These are phyloP conservation scores for Mycena olivaceomarginata DNA, from an alignment of 768 basidiomycete genomes.

Conservation along the genomic window DNA sequence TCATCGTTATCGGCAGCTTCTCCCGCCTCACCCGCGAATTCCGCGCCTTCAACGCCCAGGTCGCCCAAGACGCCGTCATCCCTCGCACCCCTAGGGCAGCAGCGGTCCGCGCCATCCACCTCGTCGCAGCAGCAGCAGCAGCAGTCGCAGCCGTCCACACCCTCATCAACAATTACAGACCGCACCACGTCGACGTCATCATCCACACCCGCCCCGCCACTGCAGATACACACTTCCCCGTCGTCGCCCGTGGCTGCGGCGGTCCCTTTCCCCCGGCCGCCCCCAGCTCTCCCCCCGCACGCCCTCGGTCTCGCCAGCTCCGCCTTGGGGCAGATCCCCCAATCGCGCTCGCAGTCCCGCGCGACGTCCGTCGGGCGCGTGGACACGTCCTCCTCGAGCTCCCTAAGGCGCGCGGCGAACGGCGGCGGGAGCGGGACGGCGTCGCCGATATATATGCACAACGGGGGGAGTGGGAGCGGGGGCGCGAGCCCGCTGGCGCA, in stretches of 20 bases:
- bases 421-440: not conserved
- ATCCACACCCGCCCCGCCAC: not conserved
- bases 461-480: not conserved
- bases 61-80: not conserved
- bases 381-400: not conserved
- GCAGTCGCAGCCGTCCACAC: not conserved
- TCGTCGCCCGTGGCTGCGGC: too few species aligned
- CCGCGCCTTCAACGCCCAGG: not conserved
- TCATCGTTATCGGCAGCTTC: not conserved
- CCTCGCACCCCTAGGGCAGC: not conserved
- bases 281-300: not conserved
- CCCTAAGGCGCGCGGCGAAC: not conserved
- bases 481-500: constrained; percentile 18
- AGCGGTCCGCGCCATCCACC: not conserved
- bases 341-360: not conserved
- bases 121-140: not conserved
- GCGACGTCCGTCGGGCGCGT: not conserved
- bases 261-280: not conserved
- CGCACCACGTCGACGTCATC: not conserved
- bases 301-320: not conserved
- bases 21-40: not conserved
- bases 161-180: not conserved
- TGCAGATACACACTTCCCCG: too few species aligned
- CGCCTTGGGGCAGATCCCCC: not conserved
- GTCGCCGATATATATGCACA: not conserved